Base-by-base conservation (phyloP, 2,329 filamentous ascomycete species). In the Metarhizium guizhouense region DNA sequence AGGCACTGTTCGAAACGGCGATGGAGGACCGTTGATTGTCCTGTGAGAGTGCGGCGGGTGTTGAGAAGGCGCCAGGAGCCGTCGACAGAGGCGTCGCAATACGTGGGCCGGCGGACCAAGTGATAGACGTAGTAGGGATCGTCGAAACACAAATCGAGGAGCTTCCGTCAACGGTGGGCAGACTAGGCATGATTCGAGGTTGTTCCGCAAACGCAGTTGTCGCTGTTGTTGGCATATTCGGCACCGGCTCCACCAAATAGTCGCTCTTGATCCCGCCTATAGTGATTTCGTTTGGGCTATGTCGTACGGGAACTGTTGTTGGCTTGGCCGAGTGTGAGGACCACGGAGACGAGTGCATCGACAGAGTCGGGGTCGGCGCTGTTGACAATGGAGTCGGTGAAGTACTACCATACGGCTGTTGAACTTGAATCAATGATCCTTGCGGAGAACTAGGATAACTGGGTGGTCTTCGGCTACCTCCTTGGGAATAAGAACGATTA, bases 41-140 rank as follows among this genome's bases (percentile, higher is more conserved):
- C 8, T 43, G 30, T 16, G 49, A 29, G 11, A 55, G 20, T 25
- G 47, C 18, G 18, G 75, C 62, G 10, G 61, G 72, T 3, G 77
- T 76, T 3, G 77, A 79, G 59, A 74, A 79, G 29, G 67, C 69
- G 64, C 76, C 78, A 48, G 74, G 74, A 7, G 76, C 70, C n/a
- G 73, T 68, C 38, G 14, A 40, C 13, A 34, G 10, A 11, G 77
- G 77, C 3, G 76, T 76, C 3, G 70, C 62, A 67, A 75, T 74
- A 5, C 68, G 68, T 8, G 76, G 70, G 51, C 63, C 65, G 32
- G 76, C 75, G 38, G 68, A 68, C 63, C 68, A 70, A 32, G 61
- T 43, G 8, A 61, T 47, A 20, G 56, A 58, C 38, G 66, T 54
- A 3, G 63, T 52, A 14, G 40, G 56, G 20, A 57, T 54, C 30